Evolutionary conservation across 2,329 filamentous ascomycete genomes (phyloP).

Genomic region (Zymoseptoria passerinii): DNA sequence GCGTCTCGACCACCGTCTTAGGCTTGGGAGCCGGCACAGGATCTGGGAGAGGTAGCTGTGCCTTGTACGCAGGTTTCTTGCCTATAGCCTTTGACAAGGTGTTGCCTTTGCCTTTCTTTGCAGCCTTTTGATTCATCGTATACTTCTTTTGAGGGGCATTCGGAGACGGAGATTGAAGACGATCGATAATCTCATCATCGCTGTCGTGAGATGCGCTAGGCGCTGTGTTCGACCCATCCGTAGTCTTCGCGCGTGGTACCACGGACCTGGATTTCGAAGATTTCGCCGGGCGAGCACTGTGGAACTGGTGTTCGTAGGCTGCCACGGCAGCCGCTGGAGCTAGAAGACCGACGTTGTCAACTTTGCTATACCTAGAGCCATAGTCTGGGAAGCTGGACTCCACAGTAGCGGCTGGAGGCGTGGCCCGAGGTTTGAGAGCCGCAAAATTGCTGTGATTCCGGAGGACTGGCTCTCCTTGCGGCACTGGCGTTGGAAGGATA

Average conservation of each 20-base stretch:
- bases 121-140: slow-evolving; percentile 14
- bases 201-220: neutral
- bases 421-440: neutral
- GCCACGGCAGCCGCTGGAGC: neutral
- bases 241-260: neutral
- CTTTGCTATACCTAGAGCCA: slow-evolving; percentile 4
- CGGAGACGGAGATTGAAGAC: slow-evolving; percentile 3
- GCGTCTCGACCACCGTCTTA: slow-evolving; percentile 1
- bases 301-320: neutral
- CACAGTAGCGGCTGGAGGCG: neutral
- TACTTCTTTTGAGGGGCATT: slow-evolving; percentile 4
- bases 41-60: slow-evolving; percentile 7
- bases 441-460: neutral
- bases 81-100: neutral
- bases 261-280: neutral
- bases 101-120: slow-evolving; percentile 7
- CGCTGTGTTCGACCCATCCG: neutral
- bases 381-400: slow-evolving; percentile 1
- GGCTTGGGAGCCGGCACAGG: slow-evolving; percentile 3
- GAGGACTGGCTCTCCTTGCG: neutral
- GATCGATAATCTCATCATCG: slow-evolving; percentile 7
- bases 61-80: slow-evolving; percentile 4
- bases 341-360: slow-evolving; percentile 11
- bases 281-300: neutral
- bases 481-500: neutral